Evolutionary conservation across 257 asterid genomes (phyloP), one percentile per base, ranked within the genome.

Genomic region (Nicotiana noctiflora): DNA sequence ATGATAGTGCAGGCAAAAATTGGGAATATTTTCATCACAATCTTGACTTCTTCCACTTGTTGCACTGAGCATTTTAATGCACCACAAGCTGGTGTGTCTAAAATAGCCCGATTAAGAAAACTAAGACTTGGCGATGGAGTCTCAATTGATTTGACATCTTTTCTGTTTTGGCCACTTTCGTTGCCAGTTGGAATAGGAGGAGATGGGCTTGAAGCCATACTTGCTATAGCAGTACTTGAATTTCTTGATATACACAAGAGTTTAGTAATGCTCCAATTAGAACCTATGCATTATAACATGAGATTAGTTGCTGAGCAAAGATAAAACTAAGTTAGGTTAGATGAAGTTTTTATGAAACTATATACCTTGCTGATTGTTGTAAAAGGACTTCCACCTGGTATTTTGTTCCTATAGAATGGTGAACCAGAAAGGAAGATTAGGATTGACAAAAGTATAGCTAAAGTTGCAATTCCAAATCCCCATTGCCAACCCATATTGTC

Each of bases 401-500:
- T 81, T 78, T 88, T 95, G 88, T 93, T 93, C 85, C 86, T 79
- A 70, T 92, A 94, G 82, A 80, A 89, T 17, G 27, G 55, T 11
- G 97, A 91, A 4, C 98, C 98, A 11, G 86, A 78, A 2, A 94
- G 84, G 72, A 94, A 92, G 7, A 91, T 3, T 0, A 92, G 93
- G 60, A 93, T 90, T 3, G 98, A 90, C 77, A 95, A 49, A 55
- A 93, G 83, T 57, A 95, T 89, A 0, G 98, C 75, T 62, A 89
- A 15, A 0, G 99, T 93, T 9, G 99, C 85, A 17, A 92, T 84
- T 8, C 93, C 95, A 13, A 93, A 92, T 7, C 99, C 99, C 98
- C 99, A 95, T 77, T 92, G 85, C 97, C 98, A 92, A 2, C 99
- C 99, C 85, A 86, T 92, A 82, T 94, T 94, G 88, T 95, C 99